Conservation (phyloP, 495 filamentous ascomycete species). For the Staphylotrichum longicolle region DNA sequence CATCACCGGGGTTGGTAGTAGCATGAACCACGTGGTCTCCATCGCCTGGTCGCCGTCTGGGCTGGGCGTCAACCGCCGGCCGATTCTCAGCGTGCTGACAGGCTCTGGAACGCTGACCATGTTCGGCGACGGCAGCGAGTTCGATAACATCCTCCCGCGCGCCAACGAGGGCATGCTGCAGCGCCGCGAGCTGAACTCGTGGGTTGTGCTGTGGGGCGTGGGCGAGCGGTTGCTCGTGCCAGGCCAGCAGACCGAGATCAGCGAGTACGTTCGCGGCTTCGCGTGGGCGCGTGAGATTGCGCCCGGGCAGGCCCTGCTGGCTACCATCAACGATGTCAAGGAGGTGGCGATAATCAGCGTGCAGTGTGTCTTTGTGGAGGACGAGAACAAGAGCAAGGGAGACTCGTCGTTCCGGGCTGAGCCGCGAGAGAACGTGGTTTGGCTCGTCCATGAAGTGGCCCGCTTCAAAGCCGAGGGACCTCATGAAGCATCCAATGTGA, state of each 20-base stretch:
- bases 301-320: conserved; percentile 38
- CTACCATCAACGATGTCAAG: conserved; percentile 43
- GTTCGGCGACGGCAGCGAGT: conserved; percentile 43
- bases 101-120: conserved; percentile 41
- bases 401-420: conserved; percentile 2
- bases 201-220: conserved; percentile 46
- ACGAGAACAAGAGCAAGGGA: conserved; percentile 18
- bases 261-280: conserved; percentile 44
- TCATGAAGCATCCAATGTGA: conserved; percentile 38
- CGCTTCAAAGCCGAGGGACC: conserved; percentile 44
- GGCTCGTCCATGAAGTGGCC: conserved; percentile 44
- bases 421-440: conserved; percentile 32
- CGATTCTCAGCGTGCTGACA: conserved; percentile 44
- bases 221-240: conserved; percentile 50
- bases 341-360: conserved; percentile 47
- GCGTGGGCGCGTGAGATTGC: conserved; percentile 46
- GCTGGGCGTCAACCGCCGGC: conserved; percentile 44
- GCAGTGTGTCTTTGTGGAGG: conserved; percentile 28
- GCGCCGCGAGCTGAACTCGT: conserved; percentile 30
- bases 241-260: conserved; percentile 31
- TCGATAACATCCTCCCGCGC: conserved; percentile 25
- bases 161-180: conserved; percentile 34
- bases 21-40: conserved; percentile 47
- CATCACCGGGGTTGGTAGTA: conserved; percentile 45
- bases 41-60: conserved; percentile 48